A percentile compares a stretch with the other conserved stretches of the same genome.
These are phyloP conservation scores for Nicotiana noctiflora DNA, from an alignment of 257 asterid genomes.

Conservation along the genomic window DNA sequence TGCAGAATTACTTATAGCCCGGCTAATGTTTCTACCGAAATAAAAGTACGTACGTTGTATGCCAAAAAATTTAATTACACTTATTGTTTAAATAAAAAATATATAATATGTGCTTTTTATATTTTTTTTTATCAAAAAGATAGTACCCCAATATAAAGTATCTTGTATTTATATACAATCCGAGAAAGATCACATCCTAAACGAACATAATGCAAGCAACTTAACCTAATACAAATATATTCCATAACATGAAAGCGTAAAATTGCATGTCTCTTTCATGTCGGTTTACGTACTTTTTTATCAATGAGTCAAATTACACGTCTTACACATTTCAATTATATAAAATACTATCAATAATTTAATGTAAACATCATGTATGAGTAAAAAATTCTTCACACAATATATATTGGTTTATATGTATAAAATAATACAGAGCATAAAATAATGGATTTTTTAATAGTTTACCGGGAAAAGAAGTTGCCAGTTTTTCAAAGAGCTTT, in stretches of 20 bases:
- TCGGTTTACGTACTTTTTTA: not conserved
- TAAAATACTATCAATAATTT: too few relatives aligned
- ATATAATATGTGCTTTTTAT: not conserved
- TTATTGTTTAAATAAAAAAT: not conserved
- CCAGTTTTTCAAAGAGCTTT: not conserved
- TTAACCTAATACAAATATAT: too few relatives aligned
- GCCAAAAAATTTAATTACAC: not conserved
- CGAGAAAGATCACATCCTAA: too few relatives aligned
- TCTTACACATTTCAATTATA: too few relatives aligned
- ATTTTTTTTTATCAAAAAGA: not conserved
- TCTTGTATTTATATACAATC: rapidly evolving
- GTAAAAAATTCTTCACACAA: too few relatives aligned
- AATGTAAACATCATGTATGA: too few relatives aligned
- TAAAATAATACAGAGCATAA: not conserved
- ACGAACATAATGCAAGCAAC: rapidly evolving
- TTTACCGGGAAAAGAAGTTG: constrained; percentile 12
- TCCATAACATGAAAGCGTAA: rapidly evolving
- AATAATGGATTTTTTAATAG: not conserved
- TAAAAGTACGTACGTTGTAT: not conserved
- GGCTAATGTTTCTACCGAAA: not conserved
- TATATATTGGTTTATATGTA: too few relatives aligned
- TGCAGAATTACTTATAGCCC: not conserved
- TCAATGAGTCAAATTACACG: not conserved
- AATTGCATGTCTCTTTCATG: too few relatives aligned
- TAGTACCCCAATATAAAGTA: rapidly evolving